Conservation (phyloP, 2,329 filamentous ascomycete species). For the Claviceps pusilla region DNA sequence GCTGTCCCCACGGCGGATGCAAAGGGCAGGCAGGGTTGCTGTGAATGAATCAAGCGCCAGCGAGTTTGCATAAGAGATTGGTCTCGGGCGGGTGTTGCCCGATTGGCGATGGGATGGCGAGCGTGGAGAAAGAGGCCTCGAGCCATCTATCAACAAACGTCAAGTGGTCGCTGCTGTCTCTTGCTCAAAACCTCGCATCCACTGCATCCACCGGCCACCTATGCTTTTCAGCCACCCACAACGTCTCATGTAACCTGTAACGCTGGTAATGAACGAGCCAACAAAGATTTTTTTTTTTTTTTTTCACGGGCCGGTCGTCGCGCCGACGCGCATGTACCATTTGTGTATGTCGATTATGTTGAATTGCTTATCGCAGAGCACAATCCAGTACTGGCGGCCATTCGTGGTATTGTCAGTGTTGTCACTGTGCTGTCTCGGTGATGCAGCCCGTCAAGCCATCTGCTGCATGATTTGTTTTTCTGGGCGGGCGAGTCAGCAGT, state of each 20-base stretch:
- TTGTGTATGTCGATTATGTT: no score
- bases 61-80: background rate
- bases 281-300: background rate
- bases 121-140: background rate
- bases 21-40: background rate
- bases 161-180: background rate
- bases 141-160: background rate
- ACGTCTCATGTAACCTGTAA: background rate
- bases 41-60: background rate
- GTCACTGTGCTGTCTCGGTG: background rate
- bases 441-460: no score
- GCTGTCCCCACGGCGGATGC: background rate
- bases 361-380: background rate
- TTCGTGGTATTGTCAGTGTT: background rate
- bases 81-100: constrained; percentile 1
- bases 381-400: background rate
- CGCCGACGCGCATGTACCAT: background rate
- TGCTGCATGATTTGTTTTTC: background rate
- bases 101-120: constrained; percentile 1
- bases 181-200: background rate
- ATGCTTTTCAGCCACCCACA: background rate
- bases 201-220: no score
- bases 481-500: background rate
- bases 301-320: background rate
- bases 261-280: background rate